These are phyloP conservation scores for Hypoxylon sp. DNA, from an alignment of 2,329 filamentous ascomycete species.

Conservation along the genomic window DNA sequence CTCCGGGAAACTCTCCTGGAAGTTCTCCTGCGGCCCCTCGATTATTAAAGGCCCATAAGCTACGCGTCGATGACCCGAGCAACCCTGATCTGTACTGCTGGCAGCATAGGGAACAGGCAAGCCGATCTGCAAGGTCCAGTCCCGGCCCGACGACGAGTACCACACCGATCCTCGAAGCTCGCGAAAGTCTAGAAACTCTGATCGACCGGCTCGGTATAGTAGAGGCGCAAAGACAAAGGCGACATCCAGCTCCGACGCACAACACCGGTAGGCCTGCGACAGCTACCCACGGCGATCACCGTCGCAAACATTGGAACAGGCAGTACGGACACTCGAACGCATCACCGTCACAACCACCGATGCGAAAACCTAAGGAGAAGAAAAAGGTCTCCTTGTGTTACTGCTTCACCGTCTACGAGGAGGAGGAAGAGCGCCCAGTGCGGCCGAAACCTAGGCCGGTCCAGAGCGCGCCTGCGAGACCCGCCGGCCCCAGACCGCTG, in stretches of 20 bases:
- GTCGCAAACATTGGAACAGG: conserved; percentile 41
- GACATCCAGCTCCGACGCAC: conserved; percentile 31
- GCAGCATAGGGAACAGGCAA: conserved; percentile 92
- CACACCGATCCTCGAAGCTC: conserved; percentile 65
- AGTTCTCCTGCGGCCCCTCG: conserved; percentile 1
- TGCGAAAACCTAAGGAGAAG: conserved; percentile 42
- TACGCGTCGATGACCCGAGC: conserved; percentile 58
- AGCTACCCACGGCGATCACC: conserved; percentile 35
- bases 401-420: conserved; percentile 59
- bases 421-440: conserved; percentile 48
- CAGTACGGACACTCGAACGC: conserved; percentile 22
- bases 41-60: conserved; percentile 41
- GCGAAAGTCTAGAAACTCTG: conserved; percentile 86
- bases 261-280: conserved; percentile 32
- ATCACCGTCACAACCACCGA: conserved; percentile 31
- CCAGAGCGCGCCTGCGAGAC: conserved; percentile 48
- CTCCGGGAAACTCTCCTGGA: conserved; percentile 44
- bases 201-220: conserved; percentile 79
- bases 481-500: conserved; percentile 42
- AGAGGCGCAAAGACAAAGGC: conserved; percentile 62
- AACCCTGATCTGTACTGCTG: conserved; percentile 82
- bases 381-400: conserved; percentile 55
- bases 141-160: conserved; percentile 53
- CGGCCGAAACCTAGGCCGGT: conserved; percentile 58
- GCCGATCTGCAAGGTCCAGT: conserved; percentile 54